Conservation (phyloP, 306 rosid genomes). For the Sechiopsis laciniata region DNA sequence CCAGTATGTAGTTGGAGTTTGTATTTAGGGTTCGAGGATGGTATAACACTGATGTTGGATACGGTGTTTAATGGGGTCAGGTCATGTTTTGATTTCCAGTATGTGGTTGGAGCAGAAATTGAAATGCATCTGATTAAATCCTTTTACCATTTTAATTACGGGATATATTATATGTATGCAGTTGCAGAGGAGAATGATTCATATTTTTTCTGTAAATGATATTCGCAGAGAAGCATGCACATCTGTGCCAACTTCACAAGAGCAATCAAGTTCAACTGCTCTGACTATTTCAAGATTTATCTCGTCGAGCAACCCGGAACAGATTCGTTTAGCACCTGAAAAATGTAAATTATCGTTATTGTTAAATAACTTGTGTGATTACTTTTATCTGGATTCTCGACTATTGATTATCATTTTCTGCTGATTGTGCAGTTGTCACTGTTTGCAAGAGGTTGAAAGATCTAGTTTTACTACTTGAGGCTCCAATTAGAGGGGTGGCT, state of each 20-base stretch:
- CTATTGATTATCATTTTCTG: conserved; percentile 1
- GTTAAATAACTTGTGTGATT: not conserved
- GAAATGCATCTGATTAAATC: too few relatives aligned
- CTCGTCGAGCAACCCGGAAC: conserved; percentile 51
- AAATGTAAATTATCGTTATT: conserved; percentile 47
- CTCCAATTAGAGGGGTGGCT: conserved; percentile 82
- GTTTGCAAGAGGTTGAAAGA: conserved; percentile 80
- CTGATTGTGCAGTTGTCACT: conserved; percentile 50
- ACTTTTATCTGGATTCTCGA: not conserved
- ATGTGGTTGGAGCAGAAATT: too few relatives aligned
- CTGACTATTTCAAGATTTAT: conserved; percentile 49
- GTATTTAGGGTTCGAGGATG: too few relatives aligned
- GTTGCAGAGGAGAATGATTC: not conserved
- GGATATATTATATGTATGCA: not conserved
- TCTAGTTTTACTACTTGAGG: conserved; percentile 57
- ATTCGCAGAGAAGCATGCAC: conserved; percentile 69
- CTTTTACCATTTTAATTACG: not conserved
- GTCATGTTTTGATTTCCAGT: too few relatives aligned
- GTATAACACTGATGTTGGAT: too few relatives aligned
- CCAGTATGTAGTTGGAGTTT: too few relatives aligned
- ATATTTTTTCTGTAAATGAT: not conserved
- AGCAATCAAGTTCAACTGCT: conserved; percentile 45
- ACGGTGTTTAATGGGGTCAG: too few relatives aligned
- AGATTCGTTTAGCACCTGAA: conserved; percentile 67
- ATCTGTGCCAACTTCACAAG: conserved; percentile 35